Base-by-base conservation (phyloP, 2,329 filamentous ascomycete species). In the Aspergillus quadricinctus region DNA sequence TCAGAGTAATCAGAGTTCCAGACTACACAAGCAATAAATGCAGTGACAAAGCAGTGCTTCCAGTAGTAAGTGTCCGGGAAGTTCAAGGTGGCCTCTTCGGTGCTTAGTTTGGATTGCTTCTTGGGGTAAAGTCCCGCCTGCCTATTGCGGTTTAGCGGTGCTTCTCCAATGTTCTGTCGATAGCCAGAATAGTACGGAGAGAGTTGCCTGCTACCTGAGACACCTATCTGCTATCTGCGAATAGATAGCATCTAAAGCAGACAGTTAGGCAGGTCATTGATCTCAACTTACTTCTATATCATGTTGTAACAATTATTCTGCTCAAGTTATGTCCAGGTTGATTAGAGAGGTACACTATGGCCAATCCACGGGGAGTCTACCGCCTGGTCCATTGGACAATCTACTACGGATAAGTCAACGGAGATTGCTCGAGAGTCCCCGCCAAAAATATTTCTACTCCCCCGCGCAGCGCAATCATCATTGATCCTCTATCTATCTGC, bases 1-100 rank as follows among this genome's bases (percentile, higher is more conserved):
- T 17, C 14, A 6, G 31, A 37, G 31, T 14, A 37, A 37, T 7
- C 17, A 37, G 31, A n/a, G n/a, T n/a, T n/a, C n/a, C n/a, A n/a
- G n/a, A 37, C 21, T 17, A 46, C 11, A 43, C 8, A 50, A 48
- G 53, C 37, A 45, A 52, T 48, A 53, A 52, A 37, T 37, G 31
- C 31, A 17, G 14, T n/a, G 31, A 37, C 31, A 37, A 37, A 37
- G 31, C 31, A 37, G 31, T 17, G 14, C 31, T 37, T 37, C 31
- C 14, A 37, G 14, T 65, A 64, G n/a, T n/a, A n/a, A 66, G 1
- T 64, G 61, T 23, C 59, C 61, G 60, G 61, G 65, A 72, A 72
- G 66, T 66, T 73, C 71, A 73, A 76, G 74, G 74, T 76, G 74
- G 73, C 74, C 74, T 76, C 73, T 76, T 76, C 66, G 57, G 60